Evolutionary conservation across 2,329 filamentous ascomycete species (phyloP).

Genomic region (Fusarium chuoi): DNA sequence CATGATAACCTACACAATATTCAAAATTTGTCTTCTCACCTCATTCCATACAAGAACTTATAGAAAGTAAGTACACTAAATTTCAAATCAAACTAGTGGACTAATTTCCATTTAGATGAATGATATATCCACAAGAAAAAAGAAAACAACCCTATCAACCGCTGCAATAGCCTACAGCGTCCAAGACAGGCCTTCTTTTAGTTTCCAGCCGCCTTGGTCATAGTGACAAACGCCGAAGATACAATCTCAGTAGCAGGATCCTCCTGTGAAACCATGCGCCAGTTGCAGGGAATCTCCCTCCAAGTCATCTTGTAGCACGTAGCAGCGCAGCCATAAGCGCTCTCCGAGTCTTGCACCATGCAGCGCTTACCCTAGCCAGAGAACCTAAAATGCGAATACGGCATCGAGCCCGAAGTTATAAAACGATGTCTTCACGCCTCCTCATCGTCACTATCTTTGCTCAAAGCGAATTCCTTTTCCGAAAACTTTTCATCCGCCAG

Average conservation of each 20-base stretch:
- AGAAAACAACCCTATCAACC: rapidly evolving
- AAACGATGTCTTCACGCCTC: rapidly evolving
- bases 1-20: background rate
- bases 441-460: rapidly evolving
- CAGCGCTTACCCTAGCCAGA: background rate
- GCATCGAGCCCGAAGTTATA: rapidly evolving
- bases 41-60: rapidly evolving
- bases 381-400: background rate
- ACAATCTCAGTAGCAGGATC: background rate
- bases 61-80: rapidly evolving
- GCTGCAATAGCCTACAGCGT: background rate
- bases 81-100: background rate
- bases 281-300: background rate
- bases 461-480: no score
- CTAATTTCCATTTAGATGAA: background rate
- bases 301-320: background rate
- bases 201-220: background rate
- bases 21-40: no score
- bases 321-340: background rate
- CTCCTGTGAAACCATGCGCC: background rate
- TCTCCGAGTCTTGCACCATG: background rate
- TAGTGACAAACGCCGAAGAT: background rate
- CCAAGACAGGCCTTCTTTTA: rapidly evolving
- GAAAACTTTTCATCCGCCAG: rapidly evolving
- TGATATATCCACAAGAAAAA: no score